Percentiles rank a stretch among this genome's conserved stretches.
phyloP scores from a whole-genome alignment of 2,329 filamentous ascomycete species.

The Beauveria rudraprayagi region DNA sequence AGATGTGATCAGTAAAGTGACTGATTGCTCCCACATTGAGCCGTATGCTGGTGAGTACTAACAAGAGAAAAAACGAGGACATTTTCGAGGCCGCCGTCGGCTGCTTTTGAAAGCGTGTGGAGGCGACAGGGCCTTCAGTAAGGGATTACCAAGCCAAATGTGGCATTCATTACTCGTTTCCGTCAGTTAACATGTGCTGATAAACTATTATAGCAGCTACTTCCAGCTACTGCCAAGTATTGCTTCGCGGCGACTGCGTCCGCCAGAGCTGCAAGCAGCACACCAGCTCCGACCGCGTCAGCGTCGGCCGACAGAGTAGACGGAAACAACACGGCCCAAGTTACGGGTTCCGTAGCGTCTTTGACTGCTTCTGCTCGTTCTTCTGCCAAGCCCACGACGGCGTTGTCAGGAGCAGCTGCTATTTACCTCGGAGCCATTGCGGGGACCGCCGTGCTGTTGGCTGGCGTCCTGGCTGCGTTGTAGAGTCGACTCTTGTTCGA shows the following conservation, averaged over 20 bases:
- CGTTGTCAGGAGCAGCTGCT: not conserved
- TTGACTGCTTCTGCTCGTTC: not conserved
- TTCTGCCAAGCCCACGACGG: not conserved
- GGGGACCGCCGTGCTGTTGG: not conserved
- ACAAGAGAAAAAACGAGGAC: constrained; percentile 21
- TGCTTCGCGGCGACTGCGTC: constrained; percentile 13
- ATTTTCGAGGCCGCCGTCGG: constrained; percentile 19
- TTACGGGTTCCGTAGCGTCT: not conserved
- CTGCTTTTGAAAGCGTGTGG: constrained; percentile 23
- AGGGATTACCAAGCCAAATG: constrained; percentile 7
- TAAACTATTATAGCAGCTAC: constrained; percentile 9
- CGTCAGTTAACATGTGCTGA: not conserved
- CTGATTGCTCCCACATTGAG: constrained; percentile 19
- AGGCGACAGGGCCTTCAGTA: constrained; percentile 20
- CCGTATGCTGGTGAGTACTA: constrained; percentile 20
- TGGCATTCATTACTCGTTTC: not conserved
- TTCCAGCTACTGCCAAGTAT: constrained; percentile 14
- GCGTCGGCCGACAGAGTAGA: constrained; percentile 1
- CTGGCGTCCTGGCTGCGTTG: constrained; percentile 3
- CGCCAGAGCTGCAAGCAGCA: not conserved
- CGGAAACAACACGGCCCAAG: not conserved
- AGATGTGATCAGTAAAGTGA: constrained; percentile 17
- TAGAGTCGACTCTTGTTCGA: not conserved
- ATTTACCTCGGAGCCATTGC: not conserved
- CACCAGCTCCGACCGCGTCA: constrained; percentile 7